Base-by-base conservation (phyloP, 2,329 filamentous ascomycete species). In the Fusarium euwallaceae region DNA sequence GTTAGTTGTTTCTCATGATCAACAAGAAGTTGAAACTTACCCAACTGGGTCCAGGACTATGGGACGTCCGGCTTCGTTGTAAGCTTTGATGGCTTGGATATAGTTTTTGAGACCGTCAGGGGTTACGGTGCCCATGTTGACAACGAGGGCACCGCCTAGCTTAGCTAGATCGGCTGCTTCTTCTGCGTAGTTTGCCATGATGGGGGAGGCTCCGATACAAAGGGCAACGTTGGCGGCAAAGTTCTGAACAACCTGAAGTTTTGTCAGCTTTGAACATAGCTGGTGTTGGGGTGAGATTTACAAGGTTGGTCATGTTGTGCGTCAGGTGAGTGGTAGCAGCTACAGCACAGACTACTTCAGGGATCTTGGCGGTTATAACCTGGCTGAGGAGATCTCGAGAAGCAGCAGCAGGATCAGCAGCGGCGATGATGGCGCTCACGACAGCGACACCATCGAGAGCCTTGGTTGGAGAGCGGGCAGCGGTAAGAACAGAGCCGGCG, bases 261-360 rank as follows among this genome's bases (percentile, higher is more conserved):
- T n/a, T n/a, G n/a, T n/a, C n/a, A 73, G 61, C 20, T 61, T 41
- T 17, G 4, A n/a, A n/a, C n/a, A n/a, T n/a, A n/a, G n/a, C n/a
- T n/a, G n/a, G n/a, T n/a, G n/a, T n/a, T n/a, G n/a, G n/a, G n/a
- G n/a, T 6, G 29, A 6, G 6, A 67, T 80, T 61, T 73, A 87
- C 96, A 62, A 95, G 88, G 81, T 98, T 98, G 63, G 97, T 98
- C 94, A 98, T 98, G 84, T 98, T 98, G 84, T 98, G 96, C 61
- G 93, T 93, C 24, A 98, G 87, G 0, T 95, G 95, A 66, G 89
- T 92, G 51, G 84, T 87, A 3, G 86, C 81, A 6, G 89, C 89
- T 58, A 98, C 88, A 7, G 87, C 86, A 69, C 85, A 86, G 51
- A 97, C 86, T 20, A 93, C 83, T 45, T 79, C 78, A 2, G 83